These are phyloP conservation scores for Carallia pectinifolia DNA, from an alignment of 345 rosid species.

Conservation along the genomic window DNA sequence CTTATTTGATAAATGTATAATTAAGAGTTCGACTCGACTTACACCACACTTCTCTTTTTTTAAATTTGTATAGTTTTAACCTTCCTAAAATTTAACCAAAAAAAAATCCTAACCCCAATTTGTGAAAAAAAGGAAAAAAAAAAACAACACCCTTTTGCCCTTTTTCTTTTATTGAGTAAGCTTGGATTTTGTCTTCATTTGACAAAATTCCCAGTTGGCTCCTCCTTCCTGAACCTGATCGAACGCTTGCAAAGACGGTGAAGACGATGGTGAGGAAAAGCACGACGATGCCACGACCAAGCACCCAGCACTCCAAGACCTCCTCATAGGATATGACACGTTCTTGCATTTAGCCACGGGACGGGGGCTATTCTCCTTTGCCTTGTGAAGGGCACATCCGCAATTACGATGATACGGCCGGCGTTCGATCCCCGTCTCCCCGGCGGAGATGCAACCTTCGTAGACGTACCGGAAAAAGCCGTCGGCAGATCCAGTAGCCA, in stretches of 20 bases:
- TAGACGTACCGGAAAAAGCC: slow-evolving; percentile 51
- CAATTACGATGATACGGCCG: slow-evolving; percentile 74
- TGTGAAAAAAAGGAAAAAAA: neutral
- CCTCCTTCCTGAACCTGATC: neutral
- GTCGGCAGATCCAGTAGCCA: slow-evolving; percentile 57
- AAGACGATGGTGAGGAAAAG: slow-evolving; percentile 44
- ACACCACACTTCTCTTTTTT: too few species aligned
- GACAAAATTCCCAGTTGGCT: neutral
- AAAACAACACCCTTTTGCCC: neutral
- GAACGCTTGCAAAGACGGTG: slow-evolving; percentile 23
- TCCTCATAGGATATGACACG: slow-evolving; percentile 52
- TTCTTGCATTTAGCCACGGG: slow-evolving; percentile 21
- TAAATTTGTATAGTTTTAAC: too few species aligned
- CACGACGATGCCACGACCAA: slow-evolving; percentile 35
- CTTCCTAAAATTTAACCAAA: too few species aligned
- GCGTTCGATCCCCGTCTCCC: slow-evolving; percentile 43
- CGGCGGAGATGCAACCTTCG: slow-evolving; percentile 55
- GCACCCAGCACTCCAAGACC: slow-evolving; percentile 68
- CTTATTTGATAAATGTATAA: too few species aligned
- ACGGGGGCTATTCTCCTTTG: slow-evolving; percentile 24
- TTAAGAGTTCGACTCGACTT: too few species aligned
- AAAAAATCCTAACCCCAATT: too few species aligned
- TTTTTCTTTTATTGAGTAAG: neutral
- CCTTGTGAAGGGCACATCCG: slow-evolving; percentile 54
- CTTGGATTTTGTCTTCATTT: neutral